A percentile compares a stretch with the other conserved stretches of the same genome.
Evolutionary conservation across 1,284 basidiomycete species (phyloP).

Genomic region (Termitomyces sp.): DNA sequence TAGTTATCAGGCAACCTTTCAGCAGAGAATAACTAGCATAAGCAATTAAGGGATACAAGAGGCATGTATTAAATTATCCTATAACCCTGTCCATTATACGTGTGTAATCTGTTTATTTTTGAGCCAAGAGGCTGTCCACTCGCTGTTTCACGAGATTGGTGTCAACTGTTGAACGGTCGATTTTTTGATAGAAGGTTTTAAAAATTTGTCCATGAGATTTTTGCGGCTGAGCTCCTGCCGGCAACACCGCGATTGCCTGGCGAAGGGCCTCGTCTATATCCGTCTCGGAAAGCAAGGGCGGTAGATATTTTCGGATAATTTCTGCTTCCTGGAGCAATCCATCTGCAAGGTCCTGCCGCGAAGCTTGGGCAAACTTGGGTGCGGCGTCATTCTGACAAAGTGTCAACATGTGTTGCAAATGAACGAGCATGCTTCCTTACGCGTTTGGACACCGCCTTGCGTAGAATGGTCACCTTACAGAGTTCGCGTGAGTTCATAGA

Average conservation of each 20-base stretch:
- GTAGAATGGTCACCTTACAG: conserved; percentile 39
- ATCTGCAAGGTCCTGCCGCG: conserved; percentile 58
- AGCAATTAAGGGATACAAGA: background rate
- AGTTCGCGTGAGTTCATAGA: conserved; percentile 8
- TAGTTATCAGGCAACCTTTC: background rate
- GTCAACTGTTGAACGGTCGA: conserved; percentile 58
- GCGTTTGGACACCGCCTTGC: conserved; percentile 53
- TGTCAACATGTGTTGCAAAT: background rate
- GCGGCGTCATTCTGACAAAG: conserved; percentile 52
- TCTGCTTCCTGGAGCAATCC: conserved; percentile 55
- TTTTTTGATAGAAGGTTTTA: conserved; percentile 55
- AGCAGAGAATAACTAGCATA: background rate
- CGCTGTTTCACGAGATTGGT: conserved; percentile 49
- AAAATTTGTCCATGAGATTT: conserved; percentile 45
- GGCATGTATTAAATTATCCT: conserved; percentile 6
- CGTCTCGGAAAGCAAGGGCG: conserved; percentile 48
- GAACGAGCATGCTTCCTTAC: conserved; percentile 34
- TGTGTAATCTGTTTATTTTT: conserved; percentile 10
- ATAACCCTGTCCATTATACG: background rate
- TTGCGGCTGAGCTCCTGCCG: conserved; percentile 23
- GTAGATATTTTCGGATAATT: conserved; percentile 51
- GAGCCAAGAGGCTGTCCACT: conserved; percentile 36
- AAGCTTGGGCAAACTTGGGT: conserved; percentile 47
- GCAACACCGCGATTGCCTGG: conserved; percentile 33
- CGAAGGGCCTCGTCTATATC: conserved; percentile 49